Percentiles rank a stretch among this genome's conserved stretches.
Evolutionary conservation across 2,329 filamentous ascomycete species (phyloP).

Genomic region (Cercospora berteroae): DNA sequence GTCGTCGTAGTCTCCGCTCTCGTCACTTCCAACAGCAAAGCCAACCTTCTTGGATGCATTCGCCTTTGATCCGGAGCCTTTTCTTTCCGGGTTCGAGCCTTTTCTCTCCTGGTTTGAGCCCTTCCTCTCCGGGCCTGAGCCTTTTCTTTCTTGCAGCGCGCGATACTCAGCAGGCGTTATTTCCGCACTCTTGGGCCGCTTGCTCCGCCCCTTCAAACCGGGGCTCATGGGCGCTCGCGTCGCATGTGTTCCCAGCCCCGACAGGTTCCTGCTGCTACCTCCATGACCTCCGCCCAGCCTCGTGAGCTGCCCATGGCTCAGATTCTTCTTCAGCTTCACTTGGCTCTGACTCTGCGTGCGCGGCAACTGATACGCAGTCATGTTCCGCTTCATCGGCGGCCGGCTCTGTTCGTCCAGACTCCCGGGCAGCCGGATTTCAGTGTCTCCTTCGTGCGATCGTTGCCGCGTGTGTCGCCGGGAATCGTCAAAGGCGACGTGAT

Average conservation of each 20-base stretch:
- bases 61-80: constrained; percentile 13
- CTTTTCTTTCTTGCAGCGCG: constrained; percentile 9
- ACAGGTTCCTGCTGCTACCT: constrained; percentile 40
- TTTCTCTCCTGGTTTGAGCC: constrained; percentile 4
- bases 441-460: constrained; percentile 35
- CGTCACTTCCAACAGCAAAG: constrained; percentile 34
- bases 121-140: constrained; percentile 15
- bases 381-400: constrained; percentile 34
- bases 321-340: constrained; percentile 40
- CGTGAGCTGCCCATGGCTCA: constrained; percentile 48
- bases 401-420: constrained; percentile 32
- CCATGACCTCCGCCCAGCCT: constrained; percentile 37
- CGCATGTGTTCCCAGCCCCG: constrained; percentile 22
- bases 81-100: constrained; percentile 14
- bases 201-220: constrained; percentile 33
- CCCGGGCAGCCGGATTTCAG: constrained; percentile 37
- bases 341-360: constrained; percentile 31
- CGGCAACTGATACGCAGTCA: constrained; percentile 35
- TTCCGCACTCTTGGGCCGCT: constrained; percentile 35
- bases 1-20: constrained; percentile 27
- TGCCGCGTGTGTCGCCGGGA: constrained; percentile 30
- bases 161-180: constrained; percentile 16
- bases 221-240: constrained; percentile 31
- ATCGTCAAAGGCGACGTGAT: constrained; percentile 19
- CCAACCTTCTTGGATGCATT: constrained; percentile 33